Evolutionary conservation across 768 basidiomycete species (phyloP), one percentile per base, ranked within the genome.

Genomic region (Boletus tomentosulus): DNA sequence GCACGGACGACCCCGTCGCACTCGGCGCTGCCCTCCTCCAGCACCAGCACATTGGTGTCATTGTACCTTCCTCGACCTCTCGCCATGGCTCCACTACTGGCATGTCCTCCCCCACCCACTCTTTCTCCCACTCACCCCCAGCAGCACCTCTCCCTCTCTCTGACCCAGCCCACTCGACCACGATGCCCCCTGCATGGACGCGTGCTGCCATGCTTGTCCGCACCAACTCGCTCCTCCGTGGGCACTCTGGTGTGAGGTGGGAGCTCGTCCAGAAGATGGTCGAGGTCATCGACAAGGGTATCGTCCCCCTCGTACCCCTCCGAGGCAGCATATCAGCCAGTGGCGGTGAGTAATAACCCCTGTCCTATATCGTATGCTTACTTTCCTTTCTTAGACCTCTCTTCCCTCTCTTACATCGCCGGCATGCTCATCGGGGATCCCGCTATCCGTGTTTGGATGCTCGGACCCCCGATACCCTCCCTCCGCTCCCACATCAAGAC

Each of bases 111-210:
- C 2, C 3, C 1, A 16, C 30, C 25, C 1, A 12, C 3, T 2
- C 1, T 10, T 16, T 27, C 30, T 25, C 13, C 6, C 22, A 2
- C 53, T 58, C 37, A 51, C 13, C 31, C 35, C n/a, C 5, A 25
- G 3, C 11, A 64, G 60, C 50, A 15, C 37, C 74, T 11, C 75
- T 91, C 0, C 89, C 90, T 9, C 82, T 92, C 42, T 77, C 78
- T 5, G 88, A 91, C 62, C 88, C 87, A 1, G 67, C 86, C 12
- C 71, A 78, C 11, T 80, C 83, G 11, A 79, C 80, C 30, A 83
- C 79, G 55, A 92, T 94, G 89, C 91, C 92, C 4, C 85, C 89
- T 55, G 74, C 88, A 2, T 92, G 92, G 88, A 90, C 92, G 31
- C 85, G 92, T 50, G 92, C 87, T 12, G 89, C 92, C 1, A 91